These are phyloP conservation scores for Nigrospora osmanthi DNA, from an alignment of 2,329 filamentous ascomycete species.

Conservation along the genomic window DNA sequence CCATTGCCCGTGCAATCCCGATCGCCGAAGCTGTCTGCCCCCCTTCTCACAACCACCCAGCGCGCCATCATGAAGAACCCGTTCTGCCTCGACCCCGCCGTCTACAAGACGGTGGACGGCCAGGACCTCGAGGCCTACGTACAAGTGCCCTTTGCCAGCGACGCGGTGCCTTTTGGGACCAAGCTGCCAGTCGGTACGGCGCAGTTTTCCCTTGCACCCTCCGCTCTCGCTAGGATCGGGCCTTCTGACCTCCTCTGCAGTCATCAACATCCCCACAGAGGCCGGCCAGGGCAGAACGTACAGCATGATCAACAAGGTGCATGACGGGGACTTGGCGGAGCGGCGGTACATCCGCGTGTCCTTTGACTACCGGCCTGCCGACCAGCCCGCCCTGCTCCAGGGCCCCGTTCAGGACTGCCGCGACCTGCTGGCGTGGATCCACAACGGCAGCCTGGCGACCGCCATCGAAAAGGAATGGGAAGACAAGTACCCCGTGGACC, in stretches of 20 bases:
- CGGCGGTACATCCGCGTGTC: slow-evolving; percentile 29
- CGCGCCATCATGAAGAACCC: slow-evolving; percentile 1
- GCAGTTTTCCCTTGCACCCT: too few species aligned
- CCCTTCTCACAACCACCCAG: background rate
- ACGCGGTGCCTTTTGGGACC: slow-evolving; percentile 1
- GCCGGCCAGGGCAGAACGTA: slow-evolving; percentile 33
- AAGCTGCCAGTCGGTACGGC: background rate
- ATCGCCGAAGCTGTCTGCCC: too few species aligned
- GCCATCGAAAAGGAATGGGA: slow-evolving; percentile 7
- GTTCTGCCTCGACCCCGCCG: slow-evolving; percentile 3
- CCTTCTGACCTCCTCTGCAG: slow-evolving; percentile 8
- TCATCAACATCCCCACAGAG: slow-evolving; percentile 34
- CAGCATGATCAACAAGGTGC: slow-evolving; percentile 27
- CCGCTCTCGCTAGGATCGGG: too few species aligned
- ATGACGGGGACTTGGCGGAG: slow-evolving; percentile 26
- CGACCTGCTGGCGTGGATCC: slow-evolving; percentile 24
- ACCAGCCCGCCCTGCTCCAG: slow-evolving; percentile 1
- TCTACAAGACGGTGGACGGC: slow-evolving; percentile 18
- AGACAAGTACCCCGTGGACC: slow-evolving; percentile 11
- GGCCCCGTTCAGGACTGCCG: slow-evolving; percentile 6
- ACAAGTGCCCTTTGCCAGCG: slow-evolving; percentile 12
- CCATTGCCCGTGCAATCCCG: too few species aligned
- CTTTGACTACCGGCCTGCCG: slow-evolving; percentile 16
- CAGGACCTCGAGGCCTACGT: slow-evolving; percentile 21
- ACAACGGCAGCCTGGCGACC: slow-evolving; percentile 17